Evolutionary conservation across 2,329 filamentous ascomycete genomes (phyloP).

Genomic region (Diplocarpon mali): DNA sequence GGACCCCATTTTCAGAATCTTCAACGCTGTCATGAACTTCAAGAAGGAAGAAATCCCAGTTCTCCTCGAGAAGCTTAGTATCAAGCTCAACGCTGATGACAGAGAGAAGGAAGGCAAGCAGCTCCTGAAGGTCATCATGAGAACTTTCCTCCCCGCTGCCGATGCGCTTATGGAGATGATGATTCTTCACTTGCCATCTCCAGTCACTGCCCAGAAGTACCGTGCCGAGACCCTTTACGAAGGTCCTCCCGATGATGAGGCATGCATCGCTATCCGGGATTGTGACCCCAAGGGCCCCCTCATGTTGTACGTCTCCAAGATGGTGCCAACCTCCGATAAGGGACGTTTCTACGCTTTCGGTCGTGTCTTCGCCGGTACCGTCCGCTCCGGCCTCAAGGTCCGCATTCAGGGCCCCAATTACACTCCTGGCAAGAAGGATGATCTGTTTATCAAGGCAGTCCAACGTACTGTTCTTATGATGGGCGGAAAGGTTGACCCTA

Average conservation of each 20-base stretch:
- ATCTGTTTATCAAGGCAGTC: slow-evolving; percentile 98
- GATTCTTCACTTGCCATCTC: slow-evolving; percentile 97
- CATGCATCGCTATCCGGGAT: slow-evolving; percentile 93
- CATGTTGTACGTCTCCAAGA: slow-evolving; percentile 99
- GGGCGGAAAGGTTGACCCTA: slow-evolving; percentile 97
- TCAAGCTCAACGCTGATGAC: slow-evolving; percentile 83
- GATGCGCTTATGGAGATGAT: slow-evolving; percentile 99
- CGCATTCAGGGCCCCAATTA: slow-evolving; percentile 99
- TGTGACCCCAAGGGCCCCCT: slow-evolving; percentile 96
- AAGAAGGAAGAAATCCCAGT: slow-evolving; percentile 83
- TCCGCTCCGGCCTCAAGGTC: slow-evolving; percentile 96
- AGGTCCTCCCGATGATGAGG: slow-evolving; percentile 86
- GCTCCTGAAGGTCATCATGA: slow-evolving; percentile 96
- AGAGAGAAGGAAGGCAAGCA: slow-evolving; percentile 93
- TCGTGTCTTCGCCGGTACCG: slow-evolving; percentile 99
- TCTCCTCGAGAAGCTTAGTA: slow-evolving; percentile 84
- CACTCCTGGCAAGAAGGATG: slow-evolving; percentile 94
- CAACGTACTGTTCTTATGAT: slow-evolving; percentile 99
- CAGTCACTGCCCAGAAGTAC: slow-evolving; percentile 91
- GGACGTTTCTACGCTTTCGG: slow-evolving; percentile 99
- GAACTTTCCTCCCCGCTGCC: slow-evolving; percentile 95
- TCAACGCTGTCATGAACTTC: slow-evolving; percentile 93
- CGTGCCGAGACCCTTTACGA: slow-evolving; percentile 98
- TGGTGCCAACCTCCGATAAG: slow-evolving; percentile 99
- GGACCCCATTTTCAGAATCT: slow-evolving; percentile 99